These are phyloP conservation scores for Santalum album DNA, from an alignment of 164 flowering plant genomes.

Conservation along the genomic window DNA sequence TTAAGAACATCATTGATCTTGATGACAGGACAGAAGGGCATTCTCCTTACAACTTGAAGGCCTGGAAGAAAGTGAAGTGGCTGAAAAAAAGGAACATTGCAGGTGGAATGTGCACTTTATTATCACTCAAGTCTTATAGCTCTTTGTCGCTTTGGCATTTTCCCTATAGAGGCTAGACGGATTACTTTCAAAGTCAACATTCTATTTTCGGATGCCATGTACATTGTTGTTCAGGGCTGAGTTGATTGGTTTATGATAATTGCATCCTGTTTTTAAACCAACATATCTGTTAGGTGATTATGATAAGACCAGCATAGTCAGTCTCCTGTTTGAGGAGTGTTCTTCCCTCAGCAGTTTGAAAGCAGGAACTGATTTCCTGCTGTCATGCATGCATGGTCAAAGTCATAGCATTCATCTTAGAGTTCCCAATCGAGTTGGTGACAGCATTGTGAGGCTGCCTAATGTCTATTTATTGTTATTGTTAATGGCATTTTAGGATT, in stretches of 20 bases:
- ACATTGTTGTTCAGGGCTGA: not conserved
- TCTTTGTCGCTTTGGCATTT: not conserved
- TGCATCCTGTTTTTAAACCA: no score
- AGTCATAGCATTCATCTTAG: not conserved
- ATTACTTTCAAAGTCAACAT: no score
- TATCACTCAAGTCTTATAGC: no score
- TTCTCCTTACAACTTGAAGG: conserved; percentile 21
- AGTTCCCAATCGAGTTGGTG: not conserved
- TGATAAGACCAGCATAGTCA: no score
- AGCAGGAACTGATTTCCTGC: no score
- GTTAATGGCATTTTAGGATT: conserved; percentile 15
- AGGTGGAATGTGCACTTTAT: conserved; percentile 17
- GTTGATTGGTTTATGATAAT: no score
- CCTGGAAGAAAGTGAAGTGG: conserved; percentile 20
- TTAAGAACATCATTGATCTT: conserved; percentile 2
- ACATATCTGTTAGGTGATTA: no score
- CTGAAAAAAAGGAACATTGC: conserved; percentile 13
- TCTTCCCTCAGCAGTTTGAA: no score
- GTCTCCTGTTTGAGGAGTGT: no score
- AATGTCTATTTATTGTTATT: not conserved
- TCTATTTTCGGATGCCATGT: not conserved
- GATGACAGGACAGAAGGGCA: conserved; percentile 29
- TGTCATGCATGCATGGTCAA: no score
- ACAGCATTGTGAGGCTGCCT: not conserved
- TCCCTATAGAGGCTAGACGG: not conserved